Conservation (phyloP, 1,284 basidiomycete species). For the Flammula alnicola region DNA sequence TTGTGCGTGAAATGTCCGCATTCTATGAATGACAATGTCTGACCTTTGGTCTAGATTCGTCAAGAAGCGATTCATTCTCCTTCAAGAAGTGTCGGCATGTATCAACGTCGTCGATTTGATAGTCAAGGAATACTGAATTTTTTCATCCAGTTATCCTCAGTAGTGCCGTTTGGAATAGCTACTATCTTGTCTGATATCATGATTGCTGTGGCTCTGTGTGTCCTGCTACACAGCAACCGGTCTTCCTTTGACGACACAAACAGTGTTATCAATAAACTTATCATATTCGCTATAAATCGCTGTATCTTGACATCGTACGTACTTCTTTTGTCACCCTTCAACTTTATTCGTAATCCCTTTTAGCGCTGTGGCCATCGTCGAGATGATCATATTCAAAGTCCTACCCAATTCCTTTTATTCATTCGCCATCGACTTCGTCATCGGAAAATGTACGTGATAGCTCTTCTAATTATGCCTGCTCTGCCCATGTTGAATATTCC, state of each 20-base stretch:
- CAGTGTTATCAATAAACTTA: constrained; percentile 43
- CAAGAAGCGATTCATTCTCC: constrained; percentile 35
- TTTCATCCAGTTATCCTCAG: constrained; percentile 30
- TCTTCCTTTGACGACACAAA: constrained; percentile 46
- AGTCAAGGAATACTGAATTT: neutral
- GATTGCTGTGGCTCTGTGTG: constrained; percentile 43
- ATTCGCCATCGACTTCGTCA: constrained; percentile 51
- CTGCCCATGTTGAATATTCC: neutral
- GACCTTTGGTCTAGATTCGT: constrained; percentile 30
- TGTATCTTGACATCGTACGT: constrained; percentile 48
- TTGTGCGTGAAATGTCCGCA: constrained; percentile 31
- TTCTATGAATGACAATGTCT: neutral
- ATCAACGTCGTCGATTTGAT: neutral
- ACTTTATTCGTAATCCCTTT: constrained; percentile 5
- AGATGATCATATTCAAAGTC: constrained; percentile 45
- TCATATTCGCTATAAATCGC: constrained; percentile 50
- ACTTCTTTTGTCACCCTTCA: neutral
- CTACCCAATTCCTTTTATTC: constrained; percentile 45
- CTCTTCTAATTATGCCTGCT: neutral
- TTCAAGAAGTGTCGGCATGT: constrained; percentile 39
- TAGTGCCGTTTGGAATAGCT: constrained; percentile 42
- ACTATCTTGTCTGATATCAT: constrained; percentile 47
- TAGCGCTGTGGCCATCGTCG: constrained; percentile 44
- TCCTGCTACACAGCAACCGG: constrained; percentile 41
- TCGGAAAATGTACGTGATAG: constrained; percentile 45